Percentiles rank a stretch among this genome's conserved stretches.
Evolutionary conservation across 2,329 filamentous ascomycete species (phyloP).

Genomic region (Aspergillus unguis): DNA sequence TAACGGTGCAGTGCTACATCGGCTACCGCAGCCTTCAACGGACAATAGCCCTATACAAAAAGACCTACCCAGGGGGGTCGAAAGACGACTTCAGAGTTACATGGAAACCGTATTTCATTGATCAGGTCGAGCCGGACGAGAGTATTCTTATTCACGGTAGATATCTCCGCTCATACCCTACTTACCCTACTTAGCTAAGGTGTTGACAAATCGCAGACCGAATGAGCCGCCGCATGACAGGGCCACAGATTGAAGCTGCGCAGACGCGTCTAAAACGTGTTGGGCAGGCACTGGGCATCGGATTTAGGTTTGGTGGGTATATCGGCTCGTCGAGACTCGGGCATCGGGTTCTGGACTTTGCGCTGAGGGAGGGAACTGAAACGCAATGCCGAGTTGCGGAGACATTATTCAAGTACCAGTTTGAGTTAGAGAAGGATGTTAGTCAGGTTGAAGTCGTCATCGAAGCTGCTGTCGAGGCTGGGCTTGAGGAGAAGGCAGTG

Average conservation of each 20-base stretch:
- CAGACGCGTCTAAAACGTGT: constrained; percentile 19
- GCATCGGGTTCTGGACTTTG: constrained; percentile 17
- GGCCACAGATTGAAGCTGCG: constrained; percentile 13
- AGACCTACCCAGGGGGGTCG: constrained; percentile 39
- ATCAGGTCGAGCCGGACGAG: constrained; percentile 17
- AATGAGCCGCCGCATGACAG: constrained; percentile 18
- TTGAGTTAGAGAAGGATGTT: constrained; percentile 21
- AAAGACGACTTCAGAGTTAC: constrained; percentile 34
- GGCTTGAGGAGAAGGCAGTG: constrained; percentile 9
- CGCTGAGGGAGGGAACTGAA: background rate
- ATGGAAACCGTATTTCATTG: constrained; percentile 42
- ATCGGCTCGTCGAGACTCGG: constrained; percentile 20
- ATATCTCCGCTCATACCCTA: background rate
- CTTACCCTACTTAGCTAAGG: background rate
- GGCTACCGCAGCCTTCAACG: constrained; percentile 38
- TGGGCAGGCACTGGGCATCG: constrained; percentile 14
- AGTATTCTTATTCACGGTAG: constrained; percentile 17
- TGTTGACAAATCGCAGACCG: constrained; percentile 13
- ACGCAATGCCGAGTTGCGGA: constrained; percentile 13
- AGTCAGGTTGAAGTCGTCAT: constrained; percentile 12
- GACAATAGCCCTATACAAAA: constrained; percentile 40
- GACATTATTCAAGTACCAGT: constrained; percentile 18
- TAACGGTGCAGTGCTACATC: constrained; percentile 38
- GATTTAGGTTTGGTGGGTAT: constrained; percentile 19
- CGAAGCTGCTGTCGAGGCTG: constrained; percentile 8